phyloP scores from a whole-genome alignment of 495 filamentous ascomycete species.

The Staphylotrichum longicolle region DNA sequence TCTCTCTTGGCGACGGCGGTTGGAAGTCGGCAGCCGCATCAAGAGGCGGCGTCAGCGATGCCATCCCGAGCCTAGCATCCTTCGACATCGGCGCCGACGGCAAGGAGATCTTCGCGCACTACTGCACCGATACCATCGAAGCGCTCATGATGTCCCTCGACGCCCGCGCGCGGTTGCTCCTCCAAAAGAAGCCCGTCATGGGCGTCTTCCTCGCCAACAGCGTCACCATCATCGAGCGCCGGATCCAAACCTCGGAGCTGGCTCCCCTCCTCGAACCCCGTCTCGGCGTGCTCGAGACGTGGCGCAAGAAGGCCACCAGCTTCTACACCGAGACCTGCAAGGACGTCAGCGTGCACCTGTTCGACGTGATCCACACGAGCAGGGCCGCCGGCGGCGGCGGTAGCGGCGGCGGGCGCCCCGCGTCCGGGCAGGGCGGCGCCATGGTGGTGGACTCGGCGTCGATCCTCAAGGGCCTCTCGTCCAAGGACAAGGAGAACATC shows the following conservation, averaged over 20 bases:
- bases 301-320: conserved; percentile 79
- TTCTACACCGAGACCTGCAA: conserved; percentile 87
- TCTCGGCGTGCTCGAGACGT: conserved; percentile 67
- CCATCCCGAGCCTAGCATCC: conserved; percentile 65
- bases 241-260: conserved; percentile 80
- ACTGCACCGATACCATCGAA: conserved; percentile 82
- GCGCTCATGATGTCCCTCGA: conserved; percentile 76
- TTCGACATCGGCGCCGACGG: conserved; percentile 92
- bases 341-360: conserved; percentile 76
- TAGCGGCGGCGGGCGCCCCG: conserved; percentile 51
- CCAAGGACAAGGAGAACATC: conserved; percentile 90
- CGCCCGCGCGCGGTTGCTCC: conserved; percentile 64
- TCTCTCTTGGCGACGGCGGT: conserved; percentile 87
- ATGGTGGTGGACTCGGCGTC: conserved; percentile 69
- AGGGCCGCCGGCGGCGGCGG: conserved; percentile 38
- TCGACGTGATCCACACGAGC: conserved; percentile 91
- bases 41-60: conserved; percentile 55
- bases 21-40: conserved; percentile 61
- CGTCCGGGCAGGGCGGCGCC: conserved; percentile 59
- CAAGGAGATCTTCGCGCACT: conserved; percentile 80
- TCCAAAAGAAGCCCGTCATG: conserved; percentile 73
- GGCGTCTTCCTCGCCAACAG: conserved; percentile 94
- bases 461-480: conserved; percentile 75
- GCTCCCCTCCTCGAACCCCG: conserved; percentile 63
- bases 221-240: conserved; percentile 78